Base-by-base conservation (phyloP, 148 eudicot genomes). In the Mesembryanthemum crystallinum region DNA sequence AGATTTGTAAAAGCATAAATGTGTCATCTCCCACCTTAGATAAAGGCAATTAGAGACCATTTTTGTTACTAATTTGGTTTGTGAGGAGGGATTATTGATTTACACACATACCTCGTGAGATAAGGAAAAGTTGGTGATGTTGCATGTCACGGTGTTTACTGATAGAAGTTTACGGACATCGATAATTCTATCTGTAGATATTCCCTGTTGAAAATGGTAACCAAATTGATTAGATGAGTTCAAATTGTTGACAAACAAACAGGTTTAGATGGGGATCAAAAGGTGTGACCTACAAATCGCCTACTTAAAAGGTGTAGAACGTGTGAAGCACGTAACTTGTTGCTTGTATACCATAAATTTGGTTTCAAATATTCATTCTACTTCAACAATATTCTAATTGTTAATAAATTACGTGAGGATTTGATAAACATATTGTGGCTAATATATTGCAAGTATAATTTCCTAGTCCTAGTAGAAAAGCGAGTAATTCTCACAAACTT, bases 61-160 rank as follows among this genome's bases (percentile, higher is more conserved):
- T 35, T 35, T 35, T 35, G 64, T 1, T 47, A 24, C 35, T n/a
- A n/a, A 28, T 24, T 32, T 8, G 11, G 54, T 49, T 23, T n/a
- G 43, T 45, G 28, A 71, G 47, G 29, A 29, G 42, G 57, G 63
- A 17, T 24, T 24, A 54, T 37, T n/a, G n/a, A n/a, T n/a, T n/a
- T n/a, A n/a, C n/a, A n/a, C 18, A 18, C 73, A 77, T 87, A 96
- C 99, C 99, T 96, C 98, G 15, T 96, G 99, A 32, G 93, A 87
- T 28, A 96, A 69, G 30, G 99, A 89, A 67, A 87, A 96, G 71
- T 88, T 92, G 32, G 98, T 92, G 66, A 96, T 79, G 43, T 89
- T 78, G 79, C 99, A 92, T 24, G 97, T 89, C 37, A 71, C n/a
- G 0, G 85, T 85, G 65, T 89, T 96, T 62, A 92, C 92, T 0